These are phyloP conservation scores for Silybum marianum DNA, from an alignment of 129 eudicot genomes.

Conservation along the genomic window DNA sequence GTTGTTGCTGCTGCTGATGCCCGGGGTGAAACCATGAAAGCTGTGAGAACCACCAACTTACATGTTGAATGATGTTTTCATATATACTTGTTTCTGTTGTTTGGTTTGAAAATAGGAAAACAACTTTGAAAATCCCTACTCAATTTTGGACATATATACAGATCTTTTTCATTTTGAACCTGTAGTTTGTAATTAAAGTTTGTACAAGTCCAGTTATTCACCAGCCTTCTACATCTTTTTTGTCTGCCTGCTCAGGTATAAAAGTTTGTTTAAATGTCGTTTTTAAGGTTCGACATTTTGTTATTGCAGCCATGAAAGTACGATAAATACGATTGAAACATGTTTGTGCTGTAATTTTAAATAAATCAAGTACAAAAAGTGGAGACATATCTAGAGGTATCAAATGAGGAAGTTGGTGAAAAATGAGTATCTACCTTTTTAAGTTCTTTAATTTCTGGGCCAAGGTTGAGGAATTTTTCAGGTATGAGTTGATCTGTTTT, in stretches of 20 bases:
- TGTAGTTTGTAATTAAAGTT: constrained; percentile 34
- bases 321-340: neutral
- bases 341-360: neutral
- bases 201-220: constrained; percentile 18
- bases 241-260: neutral
- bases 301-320: neutral
- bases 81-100: constrained; percentile 27
- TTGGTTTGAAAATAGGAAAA: constrained; percentile 6
- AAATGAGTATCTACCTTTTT: too few species aligned
- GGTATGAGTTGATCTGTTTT: neutral
- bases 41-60: constrained; percentile 19
- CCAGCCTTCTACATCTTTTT: neutral
- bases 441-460: too few species aligned
- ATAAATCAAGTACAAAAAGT: too few species aligned
- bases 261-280: neutral
- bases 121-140: constrained; percentile 1
- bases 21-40: constrained; percentile 2
- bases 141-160: constrained; percentile 26
- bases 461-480: too few species aligned
- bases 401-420: neutral
- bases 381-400: neutral
- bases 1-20: constrained; percentile 2
- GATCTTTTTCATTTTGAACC: neutral
- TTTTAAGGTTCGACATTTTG: neutral
- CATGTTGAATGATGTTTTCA: constrained; percentile 20